Base-by-base conservation (phyloP, 148 eudicot genomes). In the Rheum nobile region DNA sequence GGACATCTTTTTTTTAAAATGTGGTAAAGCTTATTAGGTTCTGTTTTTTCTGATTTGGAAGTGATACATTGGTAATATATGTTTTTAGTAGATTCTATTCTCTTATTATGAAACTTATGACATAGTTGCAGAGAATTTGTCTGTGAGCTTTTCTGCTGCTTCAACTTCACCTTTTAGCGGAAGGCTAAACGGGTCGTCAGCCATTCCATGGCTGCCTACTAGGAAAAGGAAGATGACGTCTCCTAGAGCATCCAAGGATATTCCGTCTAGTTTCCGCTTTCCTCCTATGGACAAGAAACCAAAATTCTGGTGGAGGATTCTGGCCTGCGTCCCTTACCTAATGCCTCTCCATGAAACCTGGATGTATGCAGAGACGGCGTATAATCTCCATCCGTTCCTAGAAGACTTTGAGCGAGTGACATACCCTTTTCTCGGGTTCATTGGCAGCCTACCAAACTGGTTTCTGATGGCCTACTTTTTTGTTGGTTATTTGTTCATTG, bases 291-390 rank as follows among this genome's bases (percentile, higher is more conserved):
- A 79, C 17, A 77, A 84, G 71, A 93, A 87, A 80, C 96, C 96
- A 10, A 72, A 63, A 80, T 93, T 96, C 91, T 93, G 87, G 86
- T 90, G 91, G 91, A 85, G 98, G 72, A 80, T 83, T 35, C 44
- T 90, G 12, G 94, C 98, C 22, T 85, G 92, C 80, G 67, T 90
- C 71, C 96, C 96, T 1, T 93, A 93, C 68, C 71, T 93, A 13
- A 80, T 93, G 87, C 86, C 88, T 39, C 80, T 93, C 41, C 96
- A 91, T 2, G 89, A 83, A 67, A 78, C 90, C 19, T 90, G 96
- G 92, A 78, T 82, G 82, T 85, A 86, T 70, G 96, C 92, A 1
- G 88, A 88, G 79, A 89, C 90, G 1, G 85, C 90, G 1, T 87
- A 78, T 54, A 85, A 88, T 81, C 87, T 87, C 16, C 85, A 86